These are phyloP conservation scores for Macrolepiota fuliginosa DNA, from an alignment of 768 basidiomycete genomes.

Conservation along the genomic window DNA sequence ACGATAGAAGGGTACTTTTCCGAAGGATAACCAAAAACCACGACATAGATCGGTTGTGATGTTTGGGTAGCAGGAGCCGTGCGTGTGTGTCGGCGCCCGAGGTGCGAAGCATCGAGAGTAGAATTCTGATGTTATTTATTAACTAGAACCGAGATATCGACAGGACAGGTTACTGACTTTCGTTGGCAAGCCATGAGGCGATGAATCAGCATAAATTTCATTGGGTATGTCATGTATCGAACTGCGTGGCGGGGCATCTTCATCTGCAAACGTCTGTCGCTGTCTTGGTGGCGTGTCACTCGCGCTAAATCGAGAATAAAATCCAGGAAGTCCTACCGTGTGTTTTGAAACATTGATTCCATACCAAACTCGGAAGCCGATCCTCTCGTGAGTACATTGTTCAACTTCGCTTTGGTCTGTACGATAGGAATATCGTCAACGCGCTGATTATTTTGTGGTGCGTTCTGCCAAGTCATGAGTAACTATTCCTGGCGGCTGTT, in stretches of 20 bases:
- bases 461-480: slow-evolving; percentile 28
- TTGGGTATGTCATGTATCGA: slow-evolving; percentile 77
- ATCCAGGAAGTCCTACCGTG: slow-evolving; percentile 39
- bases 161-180: slow-evolving; percentile 34
- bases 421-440: slow-evolving; percentile 74
- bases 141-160: not conserved
- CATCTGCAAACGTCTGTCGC: slow-evolving; percentile 63
- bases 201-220: slow-evolving; percentile 36
- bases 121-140: slow-evolving; percentile 28
- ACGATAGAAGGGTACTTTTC: slow-evolving; percentile 72
- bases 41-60: slow-evolving; percentile 53
- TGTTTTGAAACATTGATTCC: slow-evolving; percentile 83
- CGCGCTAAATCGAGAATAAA: slow-evolving; percentile 5
- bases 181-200: slow-evolving; percentile 37
- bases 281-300: slow-evolving; percentile 34
- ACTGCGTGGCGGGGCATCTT: slow-evolving; percentile 76
- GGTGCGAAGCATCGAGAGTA: slow-evolving; percentile 37
- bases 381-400: slow-evolving; percentile 61
- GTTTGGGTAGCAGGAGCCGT: slow-evolving; percentile 26
- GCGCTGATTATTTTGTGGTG: slow-evolving; percentile 57
- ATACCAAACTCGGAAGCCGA: slow-evolving; percentile 73
- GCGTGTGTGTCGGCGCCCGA: slow-evolving; percentile 31
- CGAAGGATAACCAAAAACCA: slow-evolving; percentile 88
- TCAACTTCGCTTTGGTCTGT: slow-evolving; percentile 80
- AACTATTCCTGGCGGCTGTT: not conserved